phyloP scores from a whole-genome alignment of 371 early-diverging fungal genomes.

The Syncephalastrum racemosum region DNA sequence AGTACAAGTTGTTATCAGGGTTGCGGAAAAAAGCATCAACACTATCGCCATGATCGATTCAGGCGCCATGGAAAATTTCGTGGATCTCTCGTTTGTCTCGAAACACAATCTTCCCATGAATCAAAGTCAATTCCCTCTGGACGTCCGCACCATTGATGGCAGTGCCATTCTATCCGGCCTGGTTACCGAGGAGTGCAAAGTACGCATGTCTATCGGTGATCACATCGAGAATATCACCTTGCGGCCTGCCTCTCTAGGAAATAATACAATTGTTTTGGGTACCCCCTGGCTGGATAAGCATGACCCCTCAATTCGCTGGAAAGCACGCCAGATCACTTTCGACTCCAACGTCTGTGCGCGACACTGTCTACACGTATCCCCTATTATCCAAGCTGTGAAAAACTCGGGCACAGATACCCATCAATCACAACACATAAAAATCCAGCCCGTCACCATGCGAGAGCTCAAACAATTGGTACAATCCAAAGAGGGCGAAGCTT shows the following conservation, averaged over 20 bases:
- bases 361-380: neutral
- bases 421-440: too few relatives aligned
- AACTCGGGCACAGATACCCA: too few relatives aligned
- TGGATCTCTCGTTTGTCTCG: neutral
- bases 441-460: too few relatives aligned
- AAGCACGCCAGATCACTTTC: neutral
- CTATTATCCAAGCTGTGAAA: neutral
- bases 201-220: neutral
- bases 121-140: neutral
- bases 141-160: constrained; percentile 10
- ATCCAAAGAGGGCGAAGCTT: too few relatives aligned
- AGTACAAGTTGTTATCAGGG: neutral
- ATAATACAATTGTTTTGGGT: constrained; percentile 13
- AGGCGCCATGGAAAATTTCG: too few relatives aligned
- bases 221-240: constrained; percentile 5
- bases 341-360: neutral
- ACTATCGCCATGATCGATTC: constrained; percentile 7
- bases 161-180: constrained; percentile 7
- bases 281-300: constrained; percentile 13
- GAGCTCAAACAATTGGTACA: too few relatives aligned
- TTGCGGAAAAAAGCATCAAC: neutral
- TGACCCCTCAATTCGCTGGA: constrained; percentile 6
- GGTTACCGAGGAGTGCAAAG: neutral
- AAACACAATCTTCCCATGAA: neutral
- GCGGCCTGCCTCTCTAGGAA: neutral